These are phyloP conservation scores for Hippophae gyantsensis DNA, from an alignment of 306 rosid genomes.

Conservation along the genomic window DNA sequence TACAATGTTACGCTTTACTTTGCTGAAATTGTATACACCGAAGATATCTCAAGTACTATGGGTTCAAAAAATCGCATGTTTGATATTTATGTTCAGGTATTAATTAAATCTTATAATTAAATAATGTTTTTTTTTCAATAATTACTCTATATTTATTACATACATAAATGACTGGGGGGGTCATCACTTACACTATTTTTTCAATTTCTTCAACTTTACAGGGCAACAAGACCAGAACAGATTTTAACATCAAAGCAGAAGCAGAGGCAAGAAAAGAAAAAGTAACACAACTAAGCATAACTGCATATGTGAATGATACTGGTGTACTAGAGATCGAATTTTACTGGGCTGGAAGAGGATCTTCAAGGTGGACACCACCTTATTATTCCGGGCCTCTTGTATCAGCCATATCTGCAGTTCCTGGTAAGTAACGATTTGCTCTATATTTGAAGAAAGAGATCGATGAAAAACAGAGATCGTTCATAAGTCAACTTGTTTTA, in stretches of 20 bases:
- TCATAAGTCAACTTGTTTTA: not conserved
- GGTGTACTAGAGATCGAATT: not conserved
- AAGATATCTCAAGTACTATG: not conserved
- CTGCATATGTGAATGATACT: not conserved
- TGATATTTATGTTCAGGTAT: slow-evolving; percentile 15
- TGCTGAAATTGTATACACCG: slow-evolving; percentile 1
- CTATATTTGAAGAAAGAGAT: too few relatives aligned
- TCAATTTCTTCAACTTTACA: not conserved
- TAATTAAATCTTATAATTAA: not conserved
- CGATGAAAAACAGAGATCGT: not conserved
- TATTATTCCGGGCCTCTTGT: slow-evolving; percentile 8
- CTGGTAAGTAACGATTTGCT: not conserved
- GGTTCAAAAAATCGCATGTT: slow-evolving; percentile 6
- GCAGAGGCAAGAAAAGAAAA: not conserved
- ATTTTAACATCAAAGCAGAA: not conserved
- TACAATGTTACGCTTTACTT: slow-evolving; percentile 24
- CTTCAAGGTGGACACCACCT: rapidly evolving
- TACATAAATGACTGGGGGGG: not conserved
- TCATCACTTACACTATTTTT: too few relatives aligned
- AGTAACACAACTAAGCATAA: not conserved
- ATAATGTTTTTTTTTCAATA: not conserved
- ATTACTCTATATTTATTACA: not conserved
- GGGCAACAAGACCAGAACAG: rapidly evolving
- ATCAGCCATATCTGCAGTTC: slow-evolving; percentile 7
- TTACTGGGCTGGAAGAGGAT: slow-evolving; percentile 10